Base-by-base conservation (phyloP, 495 filamentous ascomycete genomes). In the Trichoderma erinaceum region DNA sequence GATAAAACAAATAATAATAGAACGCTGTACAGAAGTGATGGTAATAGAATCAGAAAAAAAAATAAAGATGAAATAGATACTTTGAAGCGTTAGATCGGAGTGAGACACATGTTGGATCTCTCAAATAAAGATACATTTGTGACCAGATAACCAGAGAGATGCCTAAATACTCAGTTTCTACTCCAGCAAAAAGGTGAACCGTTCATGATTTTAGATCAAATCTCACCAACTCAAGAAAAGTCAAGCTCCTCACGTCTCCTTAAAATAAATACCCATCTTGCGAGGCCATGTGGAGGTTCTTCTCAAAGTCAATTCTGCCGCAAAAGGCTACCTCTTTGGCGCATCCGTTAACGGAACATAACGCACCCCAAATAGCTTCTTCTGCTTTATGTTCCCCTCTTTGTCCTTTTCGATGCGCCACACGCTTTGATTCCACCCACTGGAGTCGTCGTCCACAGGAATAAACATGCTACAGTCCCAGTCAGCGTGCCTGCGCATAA, bases 301-400 rank as follows among this genome's bases (percentile, higher is more conserved):
- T 23, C 11, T 23, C 41, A 41, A 65, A 12, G 15, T 8, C 41
- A 65, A 13, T 23, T 4, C 3, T 3, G 18, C 16, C 12, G 41
- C 21, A 23, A 4, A 23, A 38, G 0, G 5, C 21, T 27, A 41
- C 61, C 38, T 67, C 67, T 68, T 71, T 25, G 90, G 92, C 64
- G 91, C 85, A 81, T 98, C 94, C 41, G 93, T 97, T 79, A 99
- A 78, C 32, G 96, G 95, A 68, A 99, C 96, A 81, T 98, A 99
- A 74, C 88, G 81, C 66, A 99, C 95, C 48, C 89, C 91, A 78
- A 90, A 92, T 67, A 88, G 72, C 80, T 87, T 92, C 80, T 89
- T 84, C 81, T 84, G 91, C 69, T 76, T 82, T 25, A 99, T 85
- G 11, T 79, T 81, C 48, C 96, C 95, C 68, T 92, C 83, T 72